Evolutionary conservation across 176 grass and related monocot species (phyloP), one percentile per base, ranked within the genome.

Genomic region (Oryza punctata): DNA sequence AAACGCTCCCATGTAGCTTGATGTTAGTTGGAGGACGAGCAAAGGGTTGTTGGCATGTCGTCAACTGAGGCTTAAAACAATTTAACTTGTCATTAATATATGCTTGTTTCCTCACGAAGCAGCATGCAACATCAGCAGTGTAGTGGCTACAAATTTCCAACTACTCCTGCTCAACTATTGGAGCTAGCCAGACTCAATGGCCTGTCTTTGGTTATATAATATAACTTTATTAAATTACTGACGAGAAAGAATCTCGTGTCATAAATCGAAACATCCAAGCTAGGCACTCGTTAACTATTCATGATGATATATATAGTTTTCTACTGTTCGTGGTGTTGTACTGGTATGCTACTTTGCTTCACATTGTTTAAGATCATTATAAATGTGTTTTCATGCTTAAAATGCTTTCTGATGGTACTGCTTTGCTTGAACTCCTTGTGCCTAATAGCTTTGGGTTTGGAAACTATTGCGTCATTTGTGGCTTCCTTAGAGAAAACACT

Each of bases 11-110:
- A 86, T 44, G 30, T 73, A 67, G 47, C 66, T 18, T 1, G 59
- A 45, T 21, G 26, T 82, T 82, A 12, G 45, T 82, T 90, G 83
- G 87, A 76, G 70, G 52, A 89, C 30, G 59, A 77, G 26, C 54
- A 66, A 33, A 76, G 16, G 2, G 78, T 82, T 45, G 79, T 77
- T 86, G 67, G 46, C 33, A n/a, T 78, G 79, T 78, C 60, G 21
- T 78, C 30, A 8, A 37, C 21, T 18, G 21, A 38, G 73, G 23
- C 18, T 59, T 21, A 46, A 61, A 46, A 61, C 46, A 21, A 3
- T 19, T 60, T 57, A 41, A 2, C 41, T 71, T 45, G 21, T 21
- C 63, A 68, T 63, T 81, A 81, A 47, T n/a, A 73, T 82, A 90
- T 61, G 35, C 35, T 27, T 81, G 43, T 67, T 81, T 59, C 72